phyloP scores from a whole-genome alignment of 768 basidiomycete genomes.

The Cystobasidium onofrii region DNA sequence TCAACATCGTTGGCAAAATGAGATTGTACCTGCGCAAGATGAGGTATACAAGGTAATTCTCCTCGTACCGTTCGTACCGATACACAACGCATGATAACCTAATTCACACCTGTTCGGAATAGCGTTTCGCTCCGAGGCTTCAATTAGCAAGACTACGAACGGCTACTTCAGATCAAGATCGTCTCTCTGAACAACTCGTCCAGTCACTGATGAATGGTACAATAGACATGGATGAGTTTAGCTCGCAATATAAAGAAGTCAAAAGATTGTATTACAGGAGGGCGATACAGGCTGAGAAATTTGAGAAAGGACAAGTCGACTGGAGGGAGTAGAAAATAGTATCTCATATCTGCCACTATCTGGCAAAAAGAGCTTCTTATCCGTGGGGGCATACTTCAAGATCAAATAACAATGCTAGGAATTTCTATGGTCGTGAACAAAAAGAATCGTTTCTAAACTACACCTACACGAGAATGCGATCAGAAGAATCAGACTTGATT shows the following conservation, averaged over 20 bases:
- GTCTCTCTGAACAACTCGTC: constrained; percentile 24
- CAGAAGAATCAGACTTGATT: no score
- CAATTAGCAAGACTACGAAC: constrained; percentile 20
- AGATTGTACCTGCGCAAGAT: constrained; percentile 15
- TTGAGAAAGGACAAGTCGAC: constrained; percentile 17
- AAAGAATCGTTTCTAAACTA: no score
- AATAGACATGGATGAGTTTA: constrained; percentile 32
- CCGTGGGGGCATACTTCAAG: no score
- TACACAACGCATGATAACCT: no score
- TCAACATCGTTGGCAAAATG: constrained; percentile 20
- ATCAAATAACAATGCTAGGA: no score
- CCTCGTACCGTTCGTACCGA: no score
- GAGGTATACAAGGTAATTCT: constrained; percentile 32
- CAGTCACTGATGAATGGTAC: constrained; percentile 14
- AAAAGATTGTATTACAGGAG: constrained; percentile 14
- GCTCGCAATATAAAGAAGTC: constrained; percentile 23
- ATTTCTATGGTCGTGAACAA: no score
- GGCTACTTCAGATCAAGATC: constrained; percentile 25
- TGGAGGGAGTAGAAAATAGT: constrained; percentile 17
- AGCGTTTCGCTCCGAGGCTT: constrained; percentile 23
- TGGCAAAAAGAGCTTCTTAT: no score
- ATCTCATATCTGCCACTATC: no score
- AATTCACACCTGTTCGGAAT: no score
- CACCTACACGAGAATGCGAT: no score
- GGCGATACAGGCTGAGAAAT: constrained; percentile 24